A percentile compares a stretch with the other conserved stretches of the same genome.
These are phyloP conservation scores for Amauroascus verrucosus DNA, from an alignment of 2,329 filamentous ascomycete species.

Conservation along the genomic window DNA sequence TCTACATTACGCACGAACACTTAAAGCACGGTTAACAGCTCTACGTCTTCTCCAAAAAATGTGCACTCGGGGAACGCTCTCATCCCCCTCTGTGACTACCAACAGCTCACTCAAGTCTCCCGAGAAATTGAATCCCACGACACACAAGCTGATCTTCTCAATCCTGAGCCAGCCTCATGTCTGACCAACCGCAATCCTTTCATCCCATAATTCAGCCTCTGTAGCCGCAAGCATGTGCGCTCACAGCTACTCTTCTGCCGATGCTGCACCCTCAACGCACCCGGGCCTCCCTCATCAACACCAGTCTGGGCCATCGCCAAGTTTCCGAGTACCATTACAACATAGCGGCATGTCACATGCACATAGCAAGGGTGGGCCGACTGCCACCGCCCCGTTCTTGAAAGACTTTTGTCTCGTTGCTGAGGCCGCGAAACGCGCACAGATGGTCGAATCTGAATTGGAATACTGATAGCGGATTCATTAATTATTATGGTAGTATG, in stretches of 20 bases:
- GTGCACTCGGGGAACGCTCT: no score
- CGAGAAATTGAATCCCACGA: no score
- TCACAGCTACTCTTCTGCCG: not conserved
- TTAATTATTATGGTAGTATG: slow-evolving; percentile 1
- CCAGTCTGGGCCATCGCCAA: not conserved
- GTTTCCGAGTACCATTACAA: not conserved
- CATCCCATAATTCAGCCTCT: no score
- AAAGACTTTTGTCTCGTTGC: slow-evolving; percentile 77
- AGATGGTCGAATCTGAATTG: not conserved
- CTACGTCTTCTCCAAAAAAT: no score
- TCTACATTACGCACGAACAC: no score
- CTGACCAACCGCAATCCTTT: not conserved
- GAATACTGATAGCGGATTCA: not conserved
- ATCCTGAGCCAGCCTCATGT: not conserved
- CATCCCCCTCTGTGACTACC: no score
- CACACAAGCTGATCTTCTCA: no score
- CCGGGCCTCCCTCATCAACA: not conserved
- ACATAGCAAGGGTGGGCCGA: slow-evolving; percentile 9
- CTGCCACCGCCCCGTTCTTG: slow-evolving; percentile 52
- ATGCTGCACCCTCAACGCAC: not conserved
- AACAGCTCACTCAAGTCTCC: no score
- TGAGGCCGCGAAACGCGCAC: slow-evolving; percentile 80
- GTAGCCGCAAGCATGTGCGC: no score
- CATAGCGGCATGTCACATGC: not conserved
- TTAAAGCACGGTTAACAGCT: no score